Evolutionary conservation across 495 filamentous ascomycete species (phyloP), one percentile per base, ranked within the genome.

Genomic region (Apiosordaria backusii): DNA sequence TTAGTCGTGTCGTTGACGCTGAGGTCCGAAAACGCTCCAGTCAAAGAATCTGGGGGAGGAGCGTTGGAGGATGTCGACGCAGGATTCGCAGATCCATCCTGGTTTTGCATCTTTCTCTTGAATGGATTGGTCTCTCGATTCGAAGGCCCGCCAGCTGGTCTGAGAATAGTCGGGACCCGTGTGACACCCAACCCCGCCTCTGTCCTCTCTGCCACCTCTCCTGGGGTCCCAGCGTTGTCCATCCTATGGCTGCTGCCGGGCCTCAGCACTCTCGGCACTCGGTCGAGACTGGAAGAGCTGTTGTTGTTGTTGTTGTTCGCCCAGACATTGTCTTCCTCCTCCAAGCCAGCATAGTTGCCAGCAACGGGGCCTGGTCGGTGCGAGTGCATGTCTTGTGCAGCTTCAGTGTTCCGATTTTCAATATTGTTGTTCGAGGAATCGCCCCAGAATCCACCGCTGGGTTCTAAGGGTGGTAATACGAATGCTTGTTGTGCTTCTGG

Each of bases 51-150:
- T 50, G 69, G 66, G 6, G 61, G 64, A 26, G 72, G 77, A 6
- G 68, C 26, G 5, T 40, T 53, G 50, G 64, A 21, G 59, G 71
- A 58, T 57, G 57, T 1, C 23, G 63, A 22, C 19, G 19, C 52
- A 60, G 27, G 3, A n/a, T 13, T 54, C 22, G 27, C 57, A 13
- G 50, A 61, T 54, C 26, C 4, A 29, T 50, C 52, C 26, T 57
- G 57, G 25, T 60, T 27, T 67, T 69, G 50, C 22, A 74, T 74
- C 59, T 83, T 81, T 35, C 79, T 78, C 67, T 81, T 82, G 73
- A 83, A 86, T 3, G 84, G 84, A 61, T 86, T 86, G n/a, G 83
- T 85, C 64, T 82, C 80, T 45, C 71, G 64, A 24, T 75, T 76
- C 10, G 57, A 26, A 4, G 68, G 70, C 21, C 67, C 74, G 57